Conservation (phyloP, 1,284 basidiomycete species). For the Trametes versicolor region DNA sequence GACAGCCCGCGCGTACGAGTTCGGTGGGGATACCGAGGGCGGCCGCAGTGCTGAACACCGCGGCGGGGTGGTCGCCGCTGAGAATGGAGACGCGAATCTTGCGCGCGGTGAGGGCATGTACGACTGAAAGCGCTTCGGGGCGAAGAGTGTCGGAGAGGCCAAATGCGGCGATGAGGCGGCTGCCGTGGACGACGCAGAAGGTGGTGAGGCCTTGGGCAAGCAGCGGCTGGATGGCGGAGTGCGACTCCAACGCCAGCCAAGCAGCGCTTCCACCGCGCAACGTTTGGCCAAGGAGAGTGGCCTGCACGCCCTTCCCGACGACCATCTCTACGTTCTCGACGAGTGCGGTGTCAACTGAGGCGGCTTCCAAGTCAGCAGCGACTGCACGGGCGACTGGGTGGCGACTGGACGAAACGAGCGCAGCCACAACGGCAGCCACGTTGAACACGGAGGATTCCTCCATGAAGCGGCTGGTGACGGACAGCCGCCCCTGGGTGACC, state of each 20-base stretch:
- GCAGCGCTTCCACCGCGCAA: constrained; percentile 50
- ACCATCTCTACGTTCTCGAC: constrained; percentile 45
- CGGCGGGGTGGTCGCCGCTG: constrained; percentile 62
- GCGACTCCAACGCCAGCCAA: constrained; percentile 43
- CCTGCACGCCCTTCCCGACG: constrained; percentile 51
- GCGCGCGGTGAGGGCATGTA: constrained; percentile 49
- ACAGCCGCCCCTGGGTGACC: constrained; percentile 49
- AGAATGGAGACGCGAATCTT: constrained; percentile 58
- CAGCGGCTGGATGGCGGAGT: constrained; percentile 36
- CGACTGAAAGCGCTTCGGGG: constrained; percentile 51
- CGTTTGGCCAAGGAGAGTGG: constrained; percentile 36
- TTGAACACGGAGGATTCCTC: constrained; percentile 35
- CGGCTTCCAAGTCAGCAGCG: constrained; percentile 32
- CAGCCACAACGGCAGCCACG: constrained; percentile 33
- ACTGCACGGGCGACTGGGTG: constrained; percentile 50
- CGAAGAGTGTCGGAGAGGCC: constrained; percentile 61
- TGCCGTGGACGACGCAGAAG: constrained; percentile 48
- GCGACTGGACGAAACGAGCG: constrained; percentile 42
- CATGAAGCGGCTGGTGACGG: constrained; percentile 42
- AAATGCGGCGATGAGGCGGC: constrained; percentile 50
- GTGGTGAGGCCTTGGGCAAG: constrained; percentile 45
- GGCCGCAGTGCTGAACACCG: constrained; percentile 58
- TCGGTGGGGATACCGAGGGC: constrained; percentile 52
- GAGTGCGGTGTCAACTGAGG: not conserved
- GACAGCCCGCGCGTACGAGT: constrained; percentile 55